Evolutionary conservation across 1,284 basidiomycete genomes (phyloP).

Genomic region (Laetiporus sulphureus): DNA sequence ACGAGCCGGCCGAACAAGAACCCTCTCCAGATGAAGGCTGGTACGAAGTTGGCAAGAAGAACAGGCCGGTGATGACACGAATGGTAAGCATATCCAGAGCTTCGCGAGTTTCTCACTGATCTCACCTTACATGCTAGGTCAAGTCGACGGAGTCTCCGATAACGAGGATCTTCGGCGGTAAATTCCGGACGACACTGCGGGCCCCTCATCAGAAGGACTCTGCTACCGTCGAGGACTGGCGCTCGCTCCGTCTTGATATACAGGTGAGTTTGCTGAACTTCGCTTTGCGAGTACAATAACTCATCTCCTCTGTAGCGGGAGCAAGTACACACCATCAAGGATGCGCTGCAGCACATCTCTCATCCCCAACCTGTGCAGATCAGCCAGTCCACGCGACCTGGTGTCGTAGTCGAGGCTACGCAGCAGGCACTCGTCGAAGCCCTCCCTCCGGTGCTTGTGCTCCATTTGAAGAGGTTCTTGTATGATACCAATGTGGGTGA

Average conservation of each 20-base stretch:
- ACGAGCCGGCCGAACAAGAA: constrained; percentile 29
- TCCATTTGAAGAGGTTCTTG: constrained; percentile 92
- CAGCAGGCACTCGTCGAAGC: constrained; percentile 87
- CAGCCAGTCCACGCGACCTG: constrained; percentile 50
- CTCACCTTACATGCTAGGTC: constrained; percentile 40
- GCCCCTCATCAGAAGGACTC: constrained; percentile 84
- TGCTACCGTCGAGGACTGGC: constrained; percentile 89
- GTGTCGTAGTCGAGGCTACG: constrained; percentile 69
- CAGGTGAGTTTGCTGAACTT: constrained; percentile 41
- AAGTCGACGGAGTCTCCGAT: constrained; percentile 84
- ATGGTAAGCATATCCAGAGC: constrained; percentile 43
- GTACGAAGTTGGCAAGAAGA: constrained; percentile 92
- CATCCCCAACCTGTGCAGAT: constrained; percentile 81
- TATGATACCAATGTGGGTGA: constrained; percentile 79
- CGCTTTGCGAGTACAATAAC: neutral
- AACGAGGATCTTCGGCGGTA: constrained; percentile 90
- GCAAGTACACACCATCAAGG: constrained; percentile 73
- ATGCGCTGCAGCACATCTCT: constrained; percentile 78
- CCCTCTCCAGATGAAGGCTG: constrained; percentile 59
- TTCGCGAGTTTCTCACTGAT: neutral
- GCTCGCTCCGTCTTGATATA: constrained; percentile 86
- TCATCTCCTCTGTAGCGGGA: constrained; percentile 43
- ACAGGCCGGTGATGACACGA: constrained; percentile 78
- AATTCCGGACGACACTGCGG: constrained; percentile 82
- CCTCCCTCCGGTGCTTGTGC: constrained; percentile 80